phyloP scores from a whole-genome alignment of 441 rosid species.

The Melastoma candidum region DNA sequence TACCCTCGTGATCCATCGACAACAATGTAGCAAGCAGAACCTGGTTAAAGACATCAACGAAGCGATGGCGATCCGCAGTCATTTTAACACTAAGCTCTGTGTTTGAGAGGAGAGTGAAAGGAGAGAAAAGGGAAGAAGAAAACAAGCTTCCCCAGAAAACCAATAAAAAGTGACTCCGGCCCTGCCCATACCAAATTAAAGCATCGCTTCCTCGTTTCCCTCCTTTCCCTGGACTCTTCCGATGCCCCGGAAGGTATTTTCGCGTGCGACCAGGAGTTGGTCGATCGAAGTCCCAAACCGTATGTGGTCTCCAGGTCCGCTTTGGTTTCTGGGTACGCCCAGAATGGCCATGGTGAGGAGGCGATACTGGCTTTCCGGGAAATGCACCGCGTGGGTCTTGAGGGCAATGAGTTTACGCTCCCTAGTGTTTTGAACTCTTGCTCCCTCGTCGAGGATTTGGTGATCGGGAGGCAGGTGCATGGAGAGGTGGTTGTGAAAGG shows the following conservation, averaged over 20 bases:
- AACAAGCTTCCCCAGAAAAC: no score
- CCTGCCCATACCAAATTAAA: no score
- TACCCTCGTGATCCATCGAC: no score
- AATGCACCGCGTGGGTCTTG: slow-evolving; percentile 45
- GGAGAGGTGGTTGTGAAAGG: slow-evolving; percentile 45
- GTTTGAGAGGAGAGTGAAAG: no score
- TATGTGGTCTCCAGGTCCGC: slow-evolving; percentile 64
- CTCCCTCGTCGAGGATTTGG: slow-evolving; percentile 27
- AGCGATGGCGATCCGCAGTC: no score
- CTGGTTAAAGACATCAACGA: no score
- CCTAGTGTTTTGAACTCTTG: slow-evolving; percentile 65
- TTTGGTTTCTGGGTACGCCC: slow-evolving; percentile 54
- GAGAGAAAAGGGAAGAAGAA: no score
- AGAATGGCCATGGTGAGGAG: slow-evolving; percentile 38
- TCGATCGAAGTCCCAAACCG: slow-evolving; percentile 48
- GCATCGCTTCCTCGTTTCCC: no score
- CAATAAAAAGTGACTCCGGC: no score
- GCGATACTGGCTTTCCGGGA: slow-evolving; percentile 34
- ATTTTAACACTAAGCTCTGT: no score
- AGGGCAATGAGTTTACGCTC: slow-evolving; percentile 51
- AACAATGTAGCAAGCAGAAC: no score
- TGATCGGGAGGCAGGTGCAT: slow-evolving; percentile 53
- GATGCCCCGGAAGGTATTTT: slow-evolving; percentile 8
- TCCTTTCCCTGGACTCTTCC: no score
- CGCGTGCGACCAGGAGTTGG: slow-evolving; percentile 39